Base-by-base conservation (phyloP, 1,284 basidiomycete genomes). In the Ganoderma boninense region DNA sequence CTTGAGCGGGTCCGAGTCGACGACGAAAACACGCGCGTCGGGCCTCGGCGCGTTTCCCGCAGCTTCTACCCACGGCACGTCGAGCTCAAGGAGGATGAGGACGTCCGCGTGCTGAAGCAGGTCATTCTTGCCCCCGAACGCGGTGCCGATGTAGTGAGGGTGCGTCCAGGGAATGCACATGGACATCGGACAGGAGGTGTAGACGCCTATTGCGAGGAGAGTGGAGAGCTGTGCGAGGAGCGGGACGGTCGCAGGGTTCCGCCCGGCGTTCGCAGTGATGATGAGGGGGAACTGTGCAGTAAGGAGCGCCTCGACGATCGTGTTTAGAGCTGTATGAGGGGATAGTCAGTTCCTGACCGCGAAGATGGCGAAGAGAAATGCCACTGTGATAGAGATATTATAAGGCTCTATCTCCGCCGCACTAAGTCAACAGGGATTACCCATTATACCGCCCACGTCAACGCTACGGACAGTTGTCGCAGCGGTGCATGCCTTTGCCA, bases 1-100 rank as follows among this genome's bases (percentile, higher is more conserved):
- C 79, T 88, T 90, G 5, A 94, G 81, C 0, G 91, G 90, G 72
- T 94, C 91, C 13, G 85, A 80, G 75, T 92, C 90, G 49, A 93
- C 77, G 29, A 92, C 82, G 73, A 91, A 91, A 4, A 92, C 83
- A 14, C 84, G 80, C 0, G 89, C 85, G 13, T 80, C 79, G 0
- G 81, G 74, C 0, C 65, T 76, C 0, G 90, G 89, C 42, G 79
- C 80, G 69, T 78, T 85, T 26, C 78, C 79, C 52, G 84, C 80
- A 68, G 86, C 83, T 62, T 82, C 81, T n/a, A 92, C 86, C 89
- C 90, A 93, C 0, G 91, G 89, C 1, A 92, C 80, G 69, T 91
- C 90, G 10, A 84, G 85, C 65, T 93, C 91, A 14, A 93, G 71
- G 20, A 92, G 81, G 23, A 93, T 79, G 43, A 94, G 84, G 4